Evolutionary conservation across 2,329 filamentous ascomycete genomes (phyloP), one percentile per base, ranked within the genome.

Genomic region (Pezicula rhizophila): DNA sequence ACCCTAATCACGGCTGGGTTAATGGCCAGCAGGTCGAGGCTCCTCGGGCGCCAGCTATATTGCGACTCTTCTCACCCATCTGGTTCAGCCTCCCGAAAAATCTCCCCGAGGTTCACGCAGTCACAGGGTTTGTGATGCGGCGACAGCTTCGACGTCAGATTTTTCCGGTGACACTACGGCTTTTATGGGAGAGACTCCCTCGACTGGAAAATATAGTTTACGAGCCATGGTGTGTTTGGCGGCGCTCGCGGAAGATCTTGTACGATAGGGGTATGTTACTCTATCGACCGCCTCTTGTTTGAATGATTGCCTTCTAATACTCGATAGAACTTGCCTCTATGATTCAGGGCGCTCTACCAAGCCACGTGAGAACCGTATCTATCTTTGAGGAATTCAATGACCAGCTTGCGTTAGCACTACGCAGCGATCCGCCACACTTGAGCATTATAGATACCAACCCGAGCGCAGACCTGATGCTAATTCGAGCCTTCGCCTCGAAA

Each of bases 61-160:
- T 37, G 20, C 59, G 54, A 45, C 57, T 67, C 44, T 68, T 65
- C 43, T 18, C 20, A 51, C 31, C 18, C 11, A 52, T 60, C 33
- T 6, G 15, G 35, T 2, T 39, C 8, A 17, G 47, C 31, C 31
- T 49, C 41, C 43, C 48, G 26, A 37, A 58, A 40, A n/a, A 4
- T 4, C 46, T 62, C 5, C 62, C 61, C 46, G 48, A 15, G 40
- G 60, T 67, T 28, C 12, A 59, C 3, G 60, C 48, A 28, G 64
- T 67, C 35, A 66, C 63, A 2, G 39, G 53, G 44, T 51, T 68
- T 33, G 49, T 66, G 23, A 55, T 69, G 15, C 62, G 64, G 53
- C 65, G 65, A 57, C 62, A 68, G 47, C 46, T 67, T 42, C 61
- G 67, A 15, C 62, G 62, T 53, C 50, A 41, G 11, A 17, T 68